A percentile compares a stretch with the other conserved stretches of the same genome.
These are phyloP conservation scores for Taphrina flavorubra DNA, from an alignment of 1,139 yeast genomes.

Conservation along the genomic window DNA sequence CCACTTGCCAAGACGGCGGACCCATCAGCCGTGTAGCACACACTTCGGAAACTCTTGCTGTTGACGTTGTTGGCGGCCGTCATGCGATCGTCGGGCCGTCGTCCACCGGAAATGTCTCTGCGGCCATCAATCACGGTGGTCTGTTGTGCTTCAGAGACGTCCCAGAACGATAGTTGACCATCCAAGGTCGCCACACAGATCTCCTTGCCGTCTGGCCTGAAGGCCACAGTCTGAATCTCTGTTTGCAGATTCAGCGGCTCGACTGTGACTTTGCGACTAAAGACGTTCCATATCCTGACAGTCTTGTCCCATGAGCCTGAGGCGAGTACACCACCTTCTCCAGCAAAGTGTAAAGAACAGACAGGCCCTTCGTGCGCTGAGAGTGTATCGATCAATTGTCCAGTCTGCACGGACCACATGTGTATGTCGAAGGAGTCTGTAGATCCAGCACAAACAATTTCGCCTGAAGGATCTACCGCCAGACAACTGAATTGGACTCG, in stretches of 20 bases:
- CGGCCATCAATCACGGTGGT: conserved; percentile 83
- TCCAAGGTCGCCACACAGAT: conserved; percentile 87
- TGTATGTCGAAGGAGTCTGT: conserved; percentile 86
- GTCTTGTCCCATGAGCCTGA: conserved; percentile 98
- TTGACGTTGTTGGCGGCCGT: conserved; percentile 79
- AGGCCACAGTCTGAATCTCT: conserved; percentile 81
- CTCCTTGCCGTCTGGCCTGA: conserved; percentile 92
- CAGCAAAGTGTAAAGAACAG: conserved; percentile 83
- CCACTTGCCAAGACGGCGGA: conserved; percentile 88
- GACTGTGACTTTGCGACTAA: conserved; percentile 75
- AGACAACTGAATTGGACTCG: conserved; percentile 84
- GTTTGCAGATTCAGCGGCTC: conserved; percentile 87
- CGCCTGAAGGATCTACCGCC: conserved; percentile 98
- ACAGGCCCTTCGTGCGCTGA: conserved; percentile 97
- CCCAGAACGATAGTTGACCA: conserved; percentile 85
- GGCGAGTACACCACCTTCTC: conserved; percentile 77
- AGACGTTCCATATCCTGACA: conserved; percentile 88
- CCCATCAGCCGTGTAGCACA: conserved; percentile 90
- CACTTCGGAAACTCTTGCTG: conserved; percentile 79
- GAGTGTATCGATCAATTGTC: conserved; percentile 82
- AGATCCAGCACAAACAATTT: conserved; percentile 94
- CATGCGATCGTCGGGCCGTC: conserved; percentile 82
- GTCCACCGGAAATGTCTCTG: conserved; percentile 84
- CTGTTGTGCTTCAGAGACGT: conserved; percentile 80
- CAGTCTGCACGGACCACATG: conserved; percentile 97